Evolutionary conservation across 2,329 filamentous ascomycete genomes (phyloP), one percentile per base, ranked within the genome.

Genomic region (Claviceps sp.): DNA sequence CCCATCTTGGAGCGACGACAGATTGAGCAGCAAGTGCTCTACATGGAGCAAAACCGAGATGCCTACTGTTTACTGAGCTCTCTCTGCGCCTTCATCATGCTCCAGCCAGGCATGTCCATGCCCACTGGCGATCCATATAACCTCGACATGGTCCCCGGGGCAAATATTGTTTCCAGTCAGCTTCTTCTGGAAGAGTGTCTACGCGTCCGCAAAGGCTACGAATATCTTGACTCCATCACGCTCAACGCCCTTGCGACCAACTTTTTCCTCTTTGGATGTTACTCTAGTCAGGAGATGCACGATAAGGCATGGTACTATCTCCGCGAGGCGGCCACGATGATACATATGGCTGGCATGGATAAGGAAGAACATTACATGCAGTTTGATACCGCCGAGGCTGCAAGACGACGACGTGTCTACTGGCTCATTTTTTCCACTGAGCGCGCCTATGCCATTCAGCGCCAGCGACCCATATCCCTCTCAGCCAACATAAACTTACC

Each of bases 251-350:
- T 87, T 13, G 79, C 82, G 53, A 88, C 84, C n/a, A 88, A 83
- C 50, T 88, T 86, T 66, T 89, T 91, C 64, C 64, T 91, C 26
- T 89, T 87, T 59, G 83, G 79, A 39, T 83, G 82, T 53, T 80
- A 84, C 63, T 83, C 85, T 54, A 83, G 80, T 39, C 69, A 87
- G 46, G 84, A 88, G 55, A 74, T 82, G 63, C 84, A 89, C 63
- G 81, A 85, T 55, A 82, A 82, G 64, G 86, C 85, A 1, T 91
- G 86, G 86, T 89, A 82, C 61, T 81, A 88, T 62, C 71, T 91
- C 9, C 80, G 86, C 26, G 86, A 93, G 66, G 84, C 85, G 5
- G 83, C 81, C 1, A 89, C 86, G 5, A 72, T 91, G 65, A 74
- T 77, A 29, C 75, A 80, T 58, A 76, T 83, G 59, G 65, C 72